These are phyloP conservation scores for Diaporthe sp. DNA, from an alignment of 2,329 filamentous ascomycete species.

Conservation along the genomic window DNA sequence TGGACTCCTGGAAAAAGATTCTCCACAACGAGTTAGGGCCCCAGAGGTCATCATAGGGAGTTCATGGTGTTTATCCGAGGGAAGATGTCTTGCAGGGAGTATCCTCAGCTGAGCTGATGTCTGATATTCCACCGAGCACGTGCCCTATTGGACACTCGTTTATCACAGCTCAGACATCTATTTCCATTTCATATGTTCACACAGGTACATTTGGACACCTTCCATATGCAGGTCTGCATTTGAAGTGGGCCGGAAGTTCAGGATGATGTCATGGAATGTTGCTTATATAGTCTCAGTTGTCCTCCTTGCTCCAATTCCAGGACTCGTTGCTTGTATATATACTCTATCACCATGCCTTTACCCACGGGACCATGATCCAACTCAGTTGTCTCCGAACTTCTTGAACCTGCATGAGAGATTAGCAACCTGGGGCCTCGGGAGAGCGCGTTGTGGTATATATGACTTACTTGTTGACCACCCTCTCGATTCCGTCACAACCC, in stretches of 20 bases:
- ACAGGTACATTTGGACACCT: not conserved
- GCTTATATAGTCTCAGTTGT: not conserved
- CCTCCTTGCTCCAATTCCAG: not conserved
- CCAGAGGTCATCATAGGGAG: not conserved
- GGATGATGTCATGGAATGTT: not conserved
- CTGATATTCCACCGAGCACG: not conserved
- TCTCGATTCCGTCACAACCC: constrained; percentile 87
- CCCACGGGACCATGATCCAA: not conserved
- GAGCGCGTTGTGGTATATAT: not conserved
- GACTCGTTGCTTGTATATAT: not conserved
- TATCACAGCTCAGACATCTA: not conserved
- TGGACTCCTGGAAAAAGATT: too few species aligned
- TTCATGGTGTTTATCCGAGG: not conserved
- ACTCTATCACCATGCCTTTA: not conserved
- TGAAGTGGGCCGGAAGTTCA: not conserved
- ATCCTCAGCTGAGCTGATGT: too few species aligned
- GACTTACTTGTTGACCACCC: constrained; percentile 78
- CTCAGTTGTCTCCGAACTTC: constrained; percentile 34
- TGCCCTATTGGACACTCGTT: not conserved
- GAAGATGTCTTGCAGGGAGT: not conserved
- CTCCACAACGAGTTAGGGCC: too few species aligned
- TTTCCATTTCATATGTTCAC: not conserved
- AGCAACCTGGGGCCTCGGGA: not conserved
- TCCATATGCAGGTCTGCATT: not conserved
- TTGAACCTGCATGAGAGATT: constrained; percentile 39